Percentiles rank a stretch among this genome's conserved stretches.
These are phyloP conservation scores for Pestalotiopsis sp. DNA, from an alignment of 2,329 filamentous ascomycete species.

Conservation along the genomic window DNA sequence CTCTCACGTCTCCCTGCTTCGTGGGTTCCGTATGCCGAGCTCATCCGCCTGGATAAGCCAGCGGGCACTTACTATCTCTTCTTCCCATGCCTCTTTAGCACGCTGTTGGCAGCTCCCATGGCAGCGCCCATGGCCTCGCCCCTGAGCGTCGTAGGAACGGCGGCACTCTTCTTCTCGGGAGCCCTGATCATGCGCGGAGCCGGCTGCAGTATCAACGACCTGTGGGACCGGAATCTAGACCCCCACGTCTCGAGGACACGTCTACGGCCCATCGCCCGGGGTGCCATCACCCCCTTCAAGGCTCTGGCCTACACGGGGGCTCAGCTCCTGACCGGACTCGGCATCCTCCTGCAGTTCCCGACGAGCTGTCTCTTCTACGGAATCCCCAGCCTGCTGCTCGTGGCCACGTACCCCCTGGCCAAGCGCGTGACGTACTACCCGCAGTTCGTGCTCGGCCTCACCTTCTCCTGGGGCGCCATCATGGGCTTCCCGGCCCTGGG, in stretches of 20 bases:
- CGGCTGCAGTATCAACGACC: conserved; percentile 87
- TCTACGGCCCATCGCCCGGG: conserved; percentile 77
- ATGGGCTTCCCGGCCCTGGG: conserved; percentile 87
- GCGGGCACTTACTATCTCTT: conserved; percentile 83
- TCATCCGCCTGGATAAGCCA: conserved; percentile 81
- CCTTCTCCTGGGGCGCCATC: conserved; percentile 87
- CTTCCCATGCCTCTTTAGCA: conserved; percentile 84
- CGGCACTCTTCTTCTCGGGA: conserved; percentile 72
- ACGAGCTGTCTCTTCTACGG: conserved; percentile 74
- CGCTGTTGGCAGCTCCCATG: conserved; percentile 76
- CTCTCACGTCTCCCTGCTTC: conserved; percentile 69
- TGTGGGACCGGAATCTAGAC: conserved; percentile 88
- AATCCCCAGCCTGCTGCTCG: conserved; percentile 73
- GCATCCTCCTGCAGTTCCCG: conserved; percentile 76
- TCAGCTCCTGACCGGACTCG: conserved; percentile 75
- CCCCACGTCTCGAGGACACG: conserved; percentile 76
- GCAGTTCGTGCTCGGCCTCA: conserved; percentile 79
- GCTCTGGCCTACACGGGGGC: conserved; percentile 74
- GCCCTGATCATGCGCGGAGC: conserved; percentile 86
- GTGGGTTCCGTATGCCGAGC: conserved; percentile 80
- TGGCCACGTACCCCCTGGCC: conserved; percentile 77
- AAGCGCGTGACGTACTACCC: conserved; percentile 89
- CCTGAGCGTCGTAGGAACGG: conserved; percentile 63
- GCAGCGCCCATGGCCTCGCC: conserved; percentile 63
- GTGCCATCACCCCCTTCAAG: conserved; percentile 73